phyloP scores from a whole-genome alignment of 345 rosid genomes.

The Euphorbia tirucalli region DNA sequence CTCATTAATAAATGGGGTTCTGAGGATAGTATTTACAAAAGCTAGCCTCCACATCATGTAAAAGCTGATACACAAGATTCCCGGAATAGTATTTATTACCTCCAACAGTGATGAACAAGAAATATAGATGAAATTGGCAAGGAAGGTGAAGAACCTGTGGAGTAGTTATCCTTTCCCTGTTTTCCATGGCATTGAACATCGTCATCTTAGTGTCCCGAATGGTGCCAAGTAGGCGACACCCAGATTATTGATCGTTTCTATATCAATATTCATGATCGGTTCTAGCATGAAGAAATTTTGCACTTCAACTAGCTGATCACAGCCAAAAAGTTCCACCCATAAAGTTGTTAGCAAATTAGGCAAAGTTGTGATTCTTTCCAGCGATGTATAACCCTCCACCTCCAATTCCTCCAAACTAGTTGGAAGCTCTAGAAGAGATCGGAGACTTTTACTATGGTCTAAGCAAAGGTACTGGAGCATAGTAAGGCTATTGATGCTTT shows the following conservation, averaged over 20 bases:
- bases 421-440: constrained; percentile 22
- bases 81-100: not conserved
- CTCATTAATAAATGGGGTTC: too few relatives aligned
- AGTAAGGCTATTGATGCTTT: constrained; percentile 11
- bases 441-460: constrained; percentile 11
- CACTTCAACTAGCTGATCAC: constrained; percentile 14
- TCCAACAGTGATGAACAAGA: not conserved
- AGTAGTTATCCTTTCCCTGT: not conserved
- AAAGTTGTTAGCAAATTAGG: constrained; percentile 11
- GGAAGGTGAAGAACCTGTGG: constrained; percentile 15
- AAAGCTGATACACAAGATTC: too few relatives aligned
- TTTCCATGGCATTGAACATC: not conserved
- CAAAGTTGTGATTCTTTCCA: constrained; percentile 6
- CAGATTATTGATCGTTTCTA: not conserved
- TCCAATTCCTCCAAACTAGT: constrained; percentile 6
- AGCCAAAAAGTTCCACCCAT: constrained; percentile 6
- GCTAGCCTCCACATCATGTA: too few relatives aligned
- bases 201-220: not conserved
- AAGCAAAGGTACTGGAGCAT: constrained; percentile 15
- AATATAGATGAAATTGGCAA: not conserved
- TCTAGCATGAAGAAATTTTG: constrained; percentile 13
- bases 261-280: not conserved
- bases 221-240: not conserved
- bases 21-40: too few relatives aligned
- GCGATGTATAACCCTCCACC: not conserved